Percentiles rank a stretch among this genome's conserved stretches.
Conservation (phyloP, 371 early-diverging fungal species). For the Apophysomyces elegans region DNA sequence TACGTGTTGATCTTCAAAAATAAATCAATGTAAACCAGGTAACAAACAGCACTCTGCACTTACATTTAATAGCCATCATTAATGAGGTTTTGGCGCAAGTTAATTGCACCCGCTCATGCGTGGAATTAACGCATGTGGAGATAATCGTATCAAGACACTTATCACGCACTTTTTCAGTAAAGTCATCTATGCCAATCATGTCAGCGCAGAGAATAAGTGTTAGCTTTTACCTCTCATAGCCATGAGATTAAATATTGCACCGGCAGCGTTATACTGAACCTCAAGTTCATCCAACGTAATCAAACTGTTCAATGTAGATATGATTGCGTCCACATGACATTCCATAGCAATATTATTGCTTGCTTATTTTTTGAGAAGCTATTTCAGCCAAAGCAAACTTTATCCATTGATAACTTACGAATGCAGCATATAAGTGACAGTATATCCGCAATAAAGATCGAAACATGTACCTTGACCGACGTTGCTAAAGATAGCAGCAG, state of each 20-base stretch:
- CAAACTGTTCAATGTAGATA: slow-evolving; percentile 36
- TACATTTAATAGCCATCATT: slow-evolving; percentile 47
- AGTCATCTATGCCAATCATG: slow-evolving; percentile 27
- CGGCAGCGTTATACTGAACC: slow-evolving; percentile 51
- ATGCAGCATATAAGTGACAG: slow-evolving; percentile 51
- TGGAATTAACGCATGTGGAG: slow-evolving; percentile 26
- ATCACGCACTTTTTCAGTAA: slow-evolving; percentile 36
- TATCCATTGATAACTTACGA: slow-evolving; percentile 24
- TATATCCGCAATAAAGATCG: slow-evolving; percentile 47
- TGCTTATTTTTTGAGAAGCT: slow-evolving; percentile 5
- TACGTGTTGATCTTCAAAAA: slow-evolving; percentile 29
- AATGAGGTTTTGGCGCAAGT: slow-evolving; percentile 43
- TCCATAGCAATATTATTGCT: slow-evolving; percentile 20
- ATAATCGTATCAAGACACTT: slow-evolving; percentile 41
- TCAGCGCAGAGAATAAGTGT: neutral
- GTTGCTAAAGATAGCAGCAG: slow-evolving; percentile 38
- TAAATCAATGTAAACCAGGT: neutral
- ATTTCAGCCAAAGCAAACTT: too few relatives aligned
- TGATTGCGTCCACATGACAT: slow-evolving; percentile 21
- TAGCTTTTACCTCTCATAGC: slow-evolving; percentile 40
- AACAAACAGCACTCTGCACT: neutral
- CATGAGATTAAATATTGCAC: slow-evolving; percentile 51
- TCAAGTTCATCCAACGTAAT: slow-evolving; percentile 41
- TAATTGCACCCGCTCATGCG: slow-evolving; percentile 46
- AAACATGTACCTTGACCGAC: slow-evolving; percentile 43